Evolutionary conservation across 805 yeast genomes (phyloP).

Genomic region (Saccharomyces paradoxus): DNA sequence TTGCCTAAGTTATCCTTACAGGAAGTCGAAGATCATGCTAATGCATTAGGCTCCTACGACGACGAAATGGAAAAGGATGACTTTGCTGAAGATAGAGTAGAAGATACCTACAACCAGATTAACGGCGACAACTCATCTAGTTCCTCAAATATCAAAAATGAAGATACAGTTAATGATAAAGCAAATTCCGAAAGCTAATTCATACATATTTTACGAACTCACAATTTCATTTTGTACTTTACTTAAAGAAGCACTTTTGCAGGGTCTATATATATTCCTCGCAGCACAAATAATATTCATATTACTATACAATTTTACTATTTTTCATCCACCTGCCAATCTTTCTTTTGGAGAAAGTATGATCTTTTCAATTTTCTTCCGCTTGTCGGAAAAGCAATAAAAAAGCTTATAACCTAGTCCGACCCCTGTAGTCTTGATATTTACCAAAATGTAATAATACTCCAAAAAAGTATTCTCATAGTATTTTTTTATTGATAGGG

Average conservation of each 20-base stretch:
- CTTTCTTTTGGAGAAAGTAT: background rate
- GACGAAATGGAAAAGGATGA: conserved; percentile 32
- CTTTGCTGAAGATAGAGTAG: conserved; percentile 13
- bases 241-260: background rate
- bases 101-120: conserved; percentile 2
- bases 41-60: conserved; percentile 47
- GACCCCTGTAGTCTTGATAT: no score
- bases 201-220: background rate
- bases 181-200: background rate
- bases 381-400: no score
- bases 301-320: background rate
- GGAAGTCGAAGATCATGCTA: conserved; percentile 55
- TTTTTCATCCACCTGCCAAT: background rate
- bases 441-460: no score
- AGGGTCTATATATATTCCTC: background rate
- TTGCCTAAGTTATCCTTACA: conserved; percentile 36
- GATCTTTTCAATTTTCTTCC: background rate
- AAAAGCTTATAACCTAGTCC: no score
- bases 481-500: no score
- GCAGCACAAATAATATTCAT: background rate
- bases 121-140: background rate
- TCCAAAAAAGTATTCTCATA: no score
- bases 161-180: background rate
- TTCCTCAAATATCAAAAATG: background rate
- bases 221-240: background rate